phyloP scores from a whole-genome alignment of 2,329 filamentous ascomycete species.

The Fusarium concolor region DNA sequence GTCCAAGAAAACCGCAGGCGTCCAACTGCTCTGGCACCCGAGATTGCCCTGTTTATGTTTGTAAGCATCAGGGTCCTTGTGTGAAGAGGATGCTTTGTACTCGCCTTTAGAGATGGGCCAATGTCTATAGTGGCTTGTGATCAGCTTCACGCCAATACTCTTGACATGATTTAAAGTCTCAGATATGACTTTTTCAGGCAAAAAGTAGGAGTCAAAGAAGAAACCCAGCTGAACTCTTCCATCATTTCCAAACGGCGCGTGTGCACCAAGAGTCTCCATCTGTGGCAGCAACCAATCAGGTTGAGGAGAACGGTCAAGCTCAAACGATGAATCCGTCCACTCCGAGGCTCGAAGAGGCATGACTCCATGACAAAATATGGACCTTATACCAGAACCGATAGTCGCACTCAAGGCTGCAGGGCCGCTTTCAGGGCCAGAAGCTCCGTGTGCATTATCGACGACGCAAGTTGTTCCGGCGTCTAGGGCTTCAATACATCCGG shows the following conservation, averaged over 20 bases:
- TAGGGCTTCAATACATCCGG: not conserved
- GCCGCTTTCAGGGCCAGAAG: not conserved
- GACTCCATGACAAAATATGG: not conserved
- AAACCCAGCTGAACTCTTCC: not conserved
- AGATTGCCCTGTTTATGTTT: not conserved
- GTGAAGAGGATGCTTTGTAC: no score
- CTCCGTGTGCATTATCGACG: constrained; percentile 9
- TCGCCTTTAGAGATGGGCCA: constrained; percentile 8
- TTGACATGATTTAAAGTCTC: not conserved
- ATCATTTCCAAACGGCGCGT: constrained; percentile 8
- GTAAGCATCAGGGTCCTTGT: no score
- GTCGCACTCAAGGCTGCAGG: constrained; percentile 1
- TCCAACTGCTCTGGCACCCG: not conserved
- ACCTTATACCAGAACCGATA: not conserved
- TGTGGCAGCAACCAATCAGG: constrained; percentile 13
- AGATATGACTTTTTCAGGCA: not conserved
- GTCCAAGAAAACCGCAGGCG: not conserved
- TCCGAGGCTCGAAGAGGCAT: not conserved
- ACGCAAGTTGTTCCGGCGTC: constrained; percentile 15
- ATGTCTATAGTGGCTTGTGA: constrained; percentile 11
- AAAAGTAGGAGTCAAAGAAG: constrained; percentile 20
- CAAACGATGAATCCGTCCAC: constrained; percentile 15
- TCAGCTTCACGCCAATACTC: not conserved
- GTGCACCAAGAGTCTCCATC: not conserved
- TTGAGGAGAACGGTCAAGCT: not conserved